Evolutionary conservation across 176 grass and related monocot species (phyloP).

Genomic region (Juncus effusus): DNA sequence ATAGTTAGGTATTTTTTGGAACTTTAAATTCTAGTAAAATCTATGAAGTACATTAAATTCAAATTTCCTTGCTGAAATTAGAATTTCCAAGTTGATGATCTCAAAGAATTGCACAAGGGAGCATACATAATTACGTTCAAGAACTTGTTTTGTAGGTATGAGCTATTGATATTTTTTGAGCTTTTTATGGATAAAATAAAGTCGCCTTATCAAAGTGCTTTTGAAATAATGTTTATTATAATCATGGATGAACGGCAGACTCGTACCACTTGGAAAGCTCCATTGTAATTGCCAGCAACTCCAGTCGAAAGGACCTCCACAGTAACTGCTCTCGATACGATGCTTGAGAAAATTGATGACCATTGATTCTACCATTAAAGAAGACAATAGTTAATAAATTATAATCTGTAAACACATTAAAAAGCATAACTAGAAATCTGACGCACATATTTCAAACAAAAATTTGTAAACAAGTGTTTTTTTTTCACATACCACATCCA

Average conservation of each 20-base stretch:
- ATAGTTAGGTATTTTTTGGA: too few species aligned
- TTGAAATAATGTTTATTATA: too few species aligned
- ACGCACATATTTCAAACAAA: not conserved
- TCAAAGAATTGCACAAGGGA: not conserved
- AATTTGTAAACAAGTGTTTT: too few species aligned
- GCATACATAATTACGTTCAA: not conserved
- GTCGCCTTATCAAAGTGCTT: too few species aligned
- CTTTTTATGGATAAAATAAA: too few species aligned
- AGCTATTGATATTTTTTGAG: too few species aligned
- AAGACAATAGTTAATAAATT: not conserved
- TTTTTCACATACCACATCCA: slow-evolving; percentile 54
- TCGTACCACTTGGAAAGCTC: slow-evolving; percentile 71
- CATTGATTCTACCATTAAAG: slow-evolving; percentile 53
- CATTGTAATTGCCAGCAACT: slow-evolving; percentile 77
- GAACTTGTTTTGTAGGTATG: not conserved
- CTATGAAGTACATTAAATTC: not conserved
- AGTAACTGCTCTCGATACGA: slow-evolving; percentile 56
- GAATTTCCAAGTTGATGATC: slow-evolving; percentile 8
- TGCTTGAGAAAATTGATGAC: slow-evolving; percentile 72
- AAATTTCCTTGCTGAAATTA: not conserved
- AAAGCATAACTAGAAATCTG: not conserved
- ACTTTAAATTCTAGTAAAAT: too few species aligned
- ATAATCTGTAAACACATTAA: not conserved
- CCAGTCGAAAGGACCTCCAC: slow-evolving; percentile 72
- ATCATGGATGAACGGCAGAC: not conserved